Evolutionary conservation across 495 filamentous ascomycete species (phyloP).

Genomic region (Hyaloscypha hepaticicola): DNA sequence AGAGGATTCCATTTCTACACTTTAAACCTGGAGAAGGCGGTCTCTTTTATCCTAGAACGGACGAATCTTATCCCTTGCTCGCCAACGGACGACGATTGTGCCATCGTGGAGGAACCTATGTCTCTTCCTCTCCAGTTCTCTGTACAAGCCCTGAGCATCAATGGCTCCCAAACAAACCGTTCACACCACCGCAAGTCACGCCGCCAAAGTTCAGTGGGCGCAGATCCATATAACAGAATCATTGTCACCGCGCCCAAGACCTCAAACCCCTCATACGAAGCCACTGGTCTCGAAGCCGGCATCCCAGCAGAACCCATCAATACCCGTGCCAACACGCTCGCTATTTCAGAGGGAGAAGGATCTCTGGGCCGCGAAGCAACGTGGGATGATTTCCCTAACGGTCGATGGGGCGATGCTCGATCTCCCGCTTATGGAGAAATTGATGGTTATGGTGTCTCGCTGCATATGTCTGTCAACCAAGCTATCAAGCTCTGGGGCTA

Average conservation of each 20-base stretch:
- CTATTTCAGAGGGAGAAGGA: conserved; percentile 89
- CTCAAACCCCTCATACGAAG: conserved; percentile 59
- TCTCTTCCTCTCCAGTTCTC: neutral
- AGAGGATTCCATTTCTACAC: conserved; percentile 97
- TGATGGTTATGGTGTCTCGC: conserved; percentile 87
- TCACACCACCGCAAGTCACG: conserved; percentile 27
- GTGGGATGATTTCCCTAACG: conserved; percentile 98
- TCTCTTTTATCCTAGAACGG: conserved; percentile 87
- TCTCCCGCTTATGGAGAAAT: conserved; percentile 93
- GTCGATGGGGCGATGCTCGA: conserved; percentile 89
- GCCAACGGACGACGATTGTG: conserved; percentile 32
- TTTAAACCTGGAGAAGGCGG: conserved; percentile 92
- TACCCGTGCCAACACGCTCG: conserved; percentile 75
- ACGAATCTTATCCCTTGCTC: conserved; percentile 74
- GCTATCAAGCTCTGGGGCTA: conserved; percentile 83
- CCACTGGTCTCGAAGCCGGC: conserved; percentile 62
- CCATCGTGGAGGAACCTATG: conserved; percentile 35
- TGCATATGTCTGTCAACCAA: conserved; percentile 76
- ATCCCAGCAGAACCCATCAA: conserved; percentile 59
- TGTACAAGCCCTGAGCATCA: conserved; percentile 1
- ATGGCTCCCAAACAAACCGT: conserved; percentile 39
- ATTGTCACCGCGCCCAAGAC: conserved; percentile 62
- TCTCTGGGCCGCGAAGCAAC: conserved; percentile 92
- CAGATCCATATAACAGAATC: conserved; percentile 77
- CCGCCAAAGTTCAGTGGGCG: conserved; percentile 51